Evolutionary conservation across 192 early-diverging fungal species (phyloP).

Genomic region (Backusella luteola): DNA sequence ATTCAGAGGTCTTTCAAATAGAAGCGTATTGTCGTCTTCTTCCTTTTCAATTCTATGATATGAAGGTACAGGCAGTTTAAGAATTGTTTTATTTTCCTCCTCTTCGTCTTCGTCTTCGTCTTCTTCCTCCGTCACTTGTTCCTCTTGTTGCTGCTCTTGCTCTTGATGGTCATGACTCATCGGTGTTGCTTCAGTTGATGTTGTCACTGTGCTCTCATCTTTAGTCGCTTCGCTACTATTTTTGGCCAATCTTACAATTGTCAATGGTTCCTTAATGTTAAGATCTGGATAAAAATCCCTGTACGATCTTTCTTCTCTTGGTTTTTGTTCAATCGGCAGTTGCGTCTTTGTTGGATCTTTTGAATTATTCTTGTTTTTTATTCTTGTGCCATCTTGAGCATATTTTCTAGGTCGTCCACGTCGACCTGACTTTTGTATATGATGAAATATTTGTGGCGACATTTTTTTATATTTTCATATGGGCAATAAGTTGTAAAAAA

Average conservation of each 20-base stretch:
- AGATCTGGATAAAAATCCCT: slow-evolving; percentile 82
- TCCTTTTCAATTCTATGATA: background rate
- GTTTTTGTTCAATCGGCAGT: slow-evolving; percentile 38
- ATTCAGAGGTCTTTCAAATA: slow-evolving; percentile 57
- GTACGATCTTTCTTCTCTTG: slow-evolving; percentile 84
- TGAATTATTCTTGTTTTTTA: background rate
- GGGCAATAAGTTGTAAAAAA: background rate
- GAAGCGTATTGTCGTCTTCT: background rate
- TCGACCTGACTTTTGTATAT: slow-evolving; percentile 9
- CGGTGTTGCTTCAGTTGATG: background rate
- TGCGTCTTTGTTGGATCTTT: background rate
- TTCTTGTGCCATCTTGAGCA: background rate
- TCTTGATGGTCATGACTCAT: background rate
- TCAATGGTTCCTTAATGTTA: slow-evolving; percentile 49
- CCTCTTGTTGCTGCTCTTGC: background rate
- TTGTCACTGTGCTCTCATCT: background rate
- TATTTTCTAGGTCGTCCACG: slow-evolving; percentile 21
- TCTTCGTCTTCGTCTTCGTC: background rate
- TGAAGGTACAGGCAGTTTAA: background rate
- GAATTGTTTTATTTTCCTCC: background rate
- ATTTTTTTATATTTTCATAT: background rate
- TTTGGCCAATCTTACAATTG: slow-evolving; percentile 32
- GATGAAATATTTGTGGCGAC: background rate
- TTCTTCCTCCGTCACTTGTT: no score
- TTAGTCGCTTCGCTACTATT: background rate